A percentile compares a stretch with the other conserved stretches of the same genome.
phyloP scores from a whole-genome alignment of 352 stramenopile species.

The Phytophthora crassamura region DNA sequence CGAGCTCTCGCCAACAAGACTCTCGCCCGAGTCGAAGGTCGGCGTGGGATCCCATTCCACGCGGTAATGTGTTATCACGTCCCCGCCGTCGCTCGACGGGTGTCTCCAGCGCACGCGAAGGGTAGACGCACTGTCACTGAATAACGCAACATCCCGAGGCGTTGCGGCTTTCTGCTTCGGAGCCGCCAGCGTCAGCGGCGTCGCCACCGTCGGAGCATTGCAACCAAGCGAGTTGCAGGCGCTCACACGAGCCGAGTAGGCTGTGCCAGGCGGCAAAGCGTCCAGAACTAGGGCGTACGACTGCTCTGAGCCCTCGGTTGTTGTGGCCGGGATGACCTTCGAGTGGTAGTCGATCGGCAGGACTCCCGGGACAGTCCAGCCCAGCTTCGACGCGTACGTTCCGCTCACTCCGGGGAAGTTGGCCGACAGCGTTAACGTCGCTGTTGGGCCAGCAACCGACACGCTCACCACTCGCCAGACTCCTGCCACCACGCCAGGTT shows the following conservation, averaged over 20 bases:
- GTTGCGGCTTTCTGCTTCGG: slow-evolving; percentile 88
- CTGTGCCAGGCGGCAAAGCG: slow-evolving; percentile 68
- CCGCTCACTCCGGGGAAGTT: slow-evolving; percentile 45
- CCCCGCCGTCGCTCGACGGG: slow-evolving; percentile 91
- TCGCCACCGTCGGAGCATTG: slow-evolving; percentile 78
- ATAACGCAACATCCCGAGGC: slow-evolving; percentile 81
- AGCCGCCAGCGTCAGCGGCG: slow-evolving; percentile 72
- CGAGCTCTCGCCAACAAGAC: slow-evolving; percentile 27
- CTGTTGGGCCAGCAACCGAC: slow-evolving; percentile 21
- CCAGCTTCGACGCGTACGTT: slow-evolving; percentile 51
- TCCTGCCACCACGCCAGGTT: slow-evolving; percentile 39
- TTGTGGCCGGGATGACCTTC: slow-evolving; percentile 27
- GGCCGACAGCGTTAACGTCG: slow-evolving; percentile 62
- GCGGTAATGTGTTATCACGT: slow-evolving; percentile 93
- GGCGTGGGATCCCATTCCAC: slow-evolving; percentile 94
- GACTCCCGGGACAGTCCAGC: slow-evolving; percentile 71
- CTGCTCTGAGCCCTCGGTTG: neutral
- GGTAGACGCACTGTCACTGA: slow-evolving; percentile 74
- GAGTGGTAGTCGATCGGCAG: slow-evolving; percentile 65
- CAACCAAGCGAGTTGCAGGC: slow-evolving; percentile 92
- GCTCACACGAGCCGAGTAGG: slow-evolving; percentile 91
- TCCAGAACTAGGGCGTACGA: slow-evolving; percentile 32
- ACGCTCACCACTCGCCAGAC: slow-evolving; percentile 59
- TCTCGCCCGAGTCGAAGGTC: slow-evolving; percentile 84
- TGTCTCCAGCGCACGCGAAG: slow-evolving; percentile 91